phyloP scores from a whole-genome alignment of 1,284 basidiomycete species.

The Pyrrhoderma noxium region DNA sequence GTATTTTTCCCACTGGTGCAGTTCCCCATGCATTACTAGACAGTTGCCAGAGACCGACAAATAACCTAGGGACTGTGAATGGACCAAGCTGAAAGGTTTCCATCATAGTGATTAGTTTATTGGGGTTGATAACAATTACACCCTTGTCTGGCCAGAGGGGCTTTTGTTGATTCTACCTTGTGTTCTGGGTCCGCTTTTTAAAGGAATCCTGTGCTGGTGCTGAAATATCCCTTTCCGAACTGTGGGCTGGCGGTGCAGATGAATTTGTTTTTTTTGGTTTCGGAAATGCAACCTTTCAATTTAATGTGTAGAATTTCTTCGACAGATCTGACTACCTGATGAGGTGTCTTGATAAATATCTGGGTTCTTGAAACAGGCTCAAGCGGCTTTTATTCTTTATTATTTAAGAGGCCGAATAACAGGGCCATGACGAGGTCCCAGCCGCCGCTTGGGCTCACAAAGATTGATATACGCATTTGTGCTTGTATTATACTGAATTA shows the following conservation, averaged over 20 bases:
- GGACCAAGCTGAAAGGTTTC: conserved; percentile 59
- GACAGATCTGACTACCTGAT: conserved; percentile 6
- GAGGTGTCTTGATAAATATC: not conserved
- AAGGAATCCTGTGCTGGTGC: not conserved
- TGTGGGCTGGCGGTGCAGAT: no score
- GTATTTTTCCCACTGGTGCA: conserved; percentile 57
- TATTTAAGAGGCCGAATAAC: not conserved
- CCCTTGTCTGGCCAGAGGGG: not conserved
- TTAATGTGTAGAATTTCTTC: no score
- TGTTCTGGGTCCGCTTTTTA: not conserved
- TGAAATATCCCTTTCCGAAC: no score
- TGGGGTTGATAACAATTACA: not conserved
- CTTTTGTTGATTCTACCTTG: not conserved
- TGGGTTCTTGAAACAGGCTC: conserved; percentile 4
- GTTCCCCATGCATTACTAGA: conserved; percentile 79
- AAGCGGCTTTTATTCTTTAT: not conserved
- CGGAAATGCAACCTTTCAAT: no score
- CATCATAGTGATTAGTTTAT: conserved; percentile 5
- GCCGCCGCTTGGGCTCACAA: no score
- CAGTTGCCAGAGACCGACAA: conserved; percentile 76
- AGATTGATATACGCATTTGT: no score
- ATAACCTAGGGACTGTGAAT: conserved; percentile 55
- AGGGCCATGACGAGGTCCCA: not conserved
- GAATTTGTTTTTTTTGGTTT: no score
- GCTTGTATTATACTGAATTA: no score